Conservation (phyloP, 129 eudicot genomes). For the Pseudognaphalium luteoalbum region DNA sequence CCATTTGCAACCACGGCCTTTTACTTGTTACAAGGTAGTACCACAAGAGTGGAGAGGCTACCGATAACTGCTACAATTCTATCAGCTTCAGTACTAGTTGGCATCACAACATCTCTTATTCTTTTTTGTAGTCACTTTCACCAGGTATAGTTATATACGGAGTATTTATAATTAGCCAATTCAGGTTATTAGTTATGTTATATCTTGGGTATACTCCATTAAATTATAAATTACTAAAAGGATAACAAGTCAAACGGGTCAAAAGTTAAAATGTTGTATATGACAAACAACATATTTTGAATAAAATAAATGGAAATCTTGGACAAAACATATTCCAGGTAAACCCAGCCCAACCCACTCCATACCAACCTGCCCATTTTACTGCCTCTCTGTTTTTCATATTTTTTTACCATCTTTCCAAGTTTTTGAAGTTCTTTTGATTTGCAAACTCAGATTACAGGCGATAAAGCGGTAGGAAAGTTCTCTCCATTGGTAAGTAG, state of each 20-base stretch:
- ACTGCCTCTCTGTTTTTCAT: neutral
- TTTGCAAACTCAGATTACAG: constrained; percentile 57
- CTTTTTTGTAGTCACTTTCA: constrained; percentile 98
- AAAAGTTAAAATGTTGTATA: neutral
- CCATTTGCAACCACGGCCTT: constrained; percentile 90
- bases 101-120: constrained; percentile 79
- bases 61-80: constrained; percentile 59
- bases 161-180: constrained; percentile 1
- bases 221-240: neutral
- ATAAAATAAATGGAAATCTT: neutral
- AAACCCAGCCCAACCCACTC: neutral
- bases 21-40: constrained; percentile 73
- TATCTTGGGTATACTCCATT: too few species aligned
- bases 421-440: neutral
- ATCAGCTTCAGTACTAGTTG: constrained; percentile 80
- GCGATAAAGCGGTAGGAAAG: constrained; percentile 75
- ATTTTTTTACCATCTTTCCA: neutral
- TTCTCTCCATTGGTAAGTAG: constrained; percentile 80
- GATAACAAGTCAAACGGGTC: neutral
- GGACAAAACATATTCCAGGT: neutral
- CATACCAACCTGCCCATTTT: neutral
- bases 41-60: constrained; percentile 47
- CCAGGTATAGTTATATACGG: constrained; percentile 57
- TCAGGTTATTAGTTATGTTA: neutral
- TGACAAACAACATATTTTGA: neutral